Evolutionary conservation across 2,329 filamentous ascomycete species (phyloP).

Genomic region (Hymenoscyphus salicellus): DNA sequence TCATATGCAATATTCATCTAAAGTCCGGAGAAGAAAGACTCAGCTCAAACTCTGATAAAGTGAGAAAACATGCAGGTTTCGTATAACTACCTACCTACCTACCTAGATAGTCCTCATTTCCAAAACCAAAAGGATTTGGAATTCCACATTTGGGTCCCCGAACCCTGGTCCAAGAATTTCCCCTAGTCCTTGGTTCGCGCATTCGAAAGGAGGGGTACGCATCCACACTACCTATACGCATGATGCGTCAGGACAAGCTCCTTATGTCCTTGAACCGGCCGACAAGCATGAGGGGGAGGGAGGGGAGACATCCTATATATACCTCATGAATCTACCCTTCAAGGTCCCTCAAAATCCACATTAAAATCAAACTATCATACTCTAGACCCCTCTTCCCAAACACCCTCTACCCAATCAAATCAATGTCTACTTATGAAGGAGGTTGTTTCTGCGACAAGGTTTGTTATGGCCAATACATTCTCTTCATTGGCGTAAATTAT

Average conservation of each 20-base stretch:
- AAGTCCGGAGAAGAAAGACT: too few relatives aligned
- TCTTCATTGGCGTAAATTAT: not conserved
- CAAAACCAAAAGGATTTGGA: not conserved
- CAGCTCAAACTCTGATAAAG: too few relatives aligned
- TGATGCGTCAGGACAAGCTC: not conserved
- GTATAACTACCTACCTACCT: not conserved
- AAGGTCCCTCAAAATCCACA: not conserved
- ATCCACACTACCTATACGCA: not conserved
- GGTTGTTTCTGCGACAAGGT: slow-evolving; percentile 32
- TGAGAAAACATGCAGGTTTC: not conserved
- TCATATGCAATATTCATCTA: too few relatives aligned
- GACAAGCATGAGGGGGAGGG: not conserved
- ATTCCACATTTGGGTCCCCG: not conserved
- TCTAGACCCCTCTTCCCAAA: not conserved
- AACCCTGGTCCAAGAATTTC: not conserved
- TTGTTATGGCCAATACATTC: slow-evolving; percentile 9
- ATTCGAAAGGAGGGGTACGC: not conserved
- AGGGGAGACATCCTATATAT: not conserved
- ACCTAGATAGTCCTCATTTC: not conserved
- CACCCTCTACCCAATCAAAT: slow-evolving; percentile 20
- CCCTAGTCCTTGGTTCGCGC: not conserved
- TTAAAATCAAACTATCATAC: not conserved
- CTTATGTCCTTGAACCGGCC: not conserved
- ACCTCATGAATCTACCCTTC: not conserved
- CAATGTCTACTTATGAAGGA: slow-evolving; percentile 20